phyloP scores from a whole-genome alignment of 345 rosid genomes.

The Reutealis trisperma region DNA sequence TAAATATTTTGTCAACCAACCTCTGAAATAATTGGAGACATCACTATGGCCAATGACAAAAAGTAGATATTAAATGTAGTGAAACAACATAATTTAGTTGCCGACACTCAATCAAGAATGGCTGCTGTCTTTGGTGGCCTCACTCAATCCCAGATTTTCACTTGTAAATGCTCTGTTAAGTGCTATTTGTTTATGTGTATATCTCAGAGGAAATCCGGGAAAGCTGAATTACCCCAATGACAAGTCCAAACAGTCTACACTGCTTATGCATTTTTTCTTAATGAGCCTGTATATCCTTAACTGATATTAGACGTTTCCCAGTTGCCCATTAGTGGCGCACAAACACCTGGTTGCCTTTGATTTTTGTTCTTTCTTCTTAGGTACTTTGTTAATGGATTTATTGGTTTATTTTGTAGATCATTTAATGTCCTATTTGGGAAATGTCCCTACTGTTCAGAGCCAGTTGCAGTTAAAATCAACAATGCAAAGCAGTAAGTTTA shows the following conservation, averaged over 20 bases:
- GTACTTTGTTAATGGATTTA: conserved; percentile 4
- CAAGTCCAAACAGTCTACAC: not conserved
- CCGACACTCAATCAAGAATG: conserved; percentile 1
- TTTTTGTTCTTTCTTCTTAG: not conserved
- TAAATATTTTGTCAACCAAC: not conserved
- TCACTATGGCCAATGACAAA: not conserved
- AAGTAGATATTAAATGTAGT: not conserved
- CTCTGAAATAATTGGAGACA: not conserved
- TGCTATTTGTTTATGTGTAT: not conserved
- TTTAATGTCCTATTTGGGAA: conserved; percentile 74
- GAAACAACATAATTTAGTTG: not conserved
- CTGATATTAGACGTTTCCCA: not conserved
- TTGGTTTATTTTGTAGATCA: conserved; percentile 50
- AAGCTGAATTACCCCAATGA: not conserved
- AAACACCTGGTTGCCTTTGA: not conserved
- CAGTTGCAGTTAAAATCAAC: conserved; percentile 66
- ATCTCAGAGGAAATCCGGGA: not conserved
- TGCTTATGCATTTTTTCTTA: not conserved
- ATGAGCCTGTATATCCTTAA: not conserved
- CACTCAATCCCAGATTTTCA: not conserved
- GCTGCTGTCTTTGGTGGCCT: not conserved
- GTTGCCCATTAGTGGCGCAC: not conserved
- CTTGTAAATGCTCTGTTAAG: not conserved
- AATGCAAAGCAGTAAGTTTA: conserved; percentile 28
- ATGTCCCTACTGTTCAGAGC: conserved; percentile 77